Evolutionary conservation across 306 rosid species (phyloP).

Genomic region (Psophocarpus tetragonolobus): DNA sequence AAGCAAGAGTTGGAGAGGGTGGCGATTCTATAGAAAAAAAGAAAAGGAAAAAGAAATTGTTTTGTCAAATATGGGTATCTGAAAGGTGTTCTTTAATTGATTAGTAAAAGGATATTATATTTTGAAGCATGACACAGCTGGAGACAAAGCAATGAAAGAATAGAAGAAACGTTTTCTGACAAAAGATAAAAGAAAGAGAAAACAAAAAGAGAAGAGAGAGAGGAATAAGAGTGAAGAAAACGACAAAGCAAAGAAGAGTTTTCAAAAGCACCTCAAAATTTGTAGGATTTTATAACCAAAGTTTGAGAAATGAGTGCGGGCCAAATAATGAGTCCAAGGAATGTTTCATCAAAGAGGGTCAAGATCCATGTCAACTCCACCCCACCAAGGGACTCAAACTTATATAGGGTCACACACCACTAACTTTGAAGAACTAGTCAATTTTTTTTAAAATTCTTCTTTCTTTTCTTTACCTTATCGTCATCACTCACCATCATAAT

Average conservation of each 20-base stretch:
- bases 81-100: background rate
- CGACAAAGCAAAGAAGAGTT: slow-evolving; percentile 48
- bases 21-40: background rate
- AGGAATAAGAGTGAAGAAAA: slow-evolving; percentile 36
- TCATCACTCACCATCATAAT: slow-evolving; percentile 21
- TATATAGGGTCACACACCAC: slow-evolving; percentile 39
- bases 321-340: slow-evolving; percentile 49
- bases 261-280: slow-evolving; percentile 47
- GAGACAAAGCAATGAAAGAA: slow-evolving; percentile 20
- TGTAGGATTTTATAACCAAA: slow-evolving; percentile 43
- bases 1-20: background rate
- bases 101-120: background rate
- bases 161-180: background rate
- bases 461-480: background rate
- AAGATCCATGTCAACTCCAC: slow-evolving; percentile 83
- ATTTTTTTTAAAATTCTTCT: slow-evolving; percentile 37
- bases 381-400: slow-evolving; percentile 50
- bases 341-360: slow-evolving; percentile 78
- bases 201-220: background rate
- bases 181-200: background rate
- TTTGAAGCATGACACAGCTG: slow-evolving; percentile 2
- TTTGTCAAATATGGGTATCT: background rate
- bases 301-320: slow-evolving; percentile 33
- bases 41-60: background rate
- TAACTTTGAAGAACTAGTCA: slow-evolving; percentile 36